Percentiles rank a stretch among this genome's conserved stretches.
phyloP scores from a whole-genome alignment of 2,329 filamentous ascomycete species.

The Akanthomyces uredinophilus region DNA sequence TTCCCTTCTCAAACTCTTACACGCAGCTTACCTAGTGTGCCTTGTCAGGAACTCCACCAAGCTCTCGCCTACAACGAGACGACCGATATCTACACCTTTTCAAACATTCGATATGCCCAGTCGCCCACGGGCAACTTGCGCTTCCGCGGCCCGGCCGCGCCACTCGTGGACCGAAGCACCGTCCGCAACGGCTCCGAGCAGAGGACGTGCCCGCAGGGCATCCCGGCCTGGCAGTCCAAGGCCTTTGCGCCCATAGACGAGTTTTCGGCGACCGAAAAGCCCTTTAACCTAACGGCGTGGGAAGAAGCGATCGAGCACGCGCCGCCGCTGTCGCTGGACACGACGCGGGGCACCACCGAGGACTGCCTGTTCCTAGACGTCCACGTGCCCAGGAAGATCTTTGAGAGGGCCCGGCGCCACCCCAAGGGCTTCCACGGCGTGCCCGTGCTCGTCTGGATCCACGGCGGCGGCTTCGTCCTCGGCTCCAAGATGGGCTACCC shows the following conservation, averaged over 20 bases:
- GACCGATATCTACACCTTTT: constrained; percentile 20
- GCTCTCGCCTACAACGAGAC: constrained; percentile 12
- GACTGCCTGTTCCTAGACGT: constrained; percentile 8
- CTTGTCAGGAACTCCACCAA: constrained; percentile 13
- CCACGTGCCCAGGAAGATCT: constrained; percentile 30
- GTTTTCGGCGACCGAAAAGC: constrained; percentile 4
- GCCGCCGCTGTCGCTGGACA: background rate
- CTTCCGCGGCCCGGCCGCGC: constrained; percentile 19
- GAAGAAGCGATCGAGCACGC: constrained; percentile 6
- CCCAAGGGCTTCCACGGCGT: constrained; percentile 22
- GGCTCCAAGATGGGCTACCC: constrained; percentile 25
- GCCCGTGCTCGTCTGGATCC: constrained; percentile 23
- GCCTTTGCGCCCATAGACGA: constrained; percentile 5
- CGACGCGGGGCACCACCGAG: background rate
- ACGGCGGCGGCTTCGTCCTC: constrained; percentile 24
- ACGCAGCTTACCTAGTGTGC: background rate
- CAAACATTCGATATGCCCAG: constrained; percentile 22
- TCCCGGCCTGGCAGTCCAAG: constrained; percentile 12
- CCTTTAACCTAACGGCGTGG: constrained; percentile 7
- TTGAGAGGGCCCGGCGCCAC: constrained; percentile 20
- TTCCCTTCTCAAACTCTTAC: background rate
- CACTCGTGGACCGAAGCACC: constrained; percentile 3
- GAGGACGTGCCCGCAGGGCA: constrained; percentile 18
- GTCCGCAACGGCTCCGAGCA: constrained; percentile 16
- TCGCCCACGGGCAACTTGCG: constrained; percentile 19